phyloP scores from a whole-genome alignment of 495 filamentous ascomycete species.

The Saxispiralis lemnorum region DNA sequence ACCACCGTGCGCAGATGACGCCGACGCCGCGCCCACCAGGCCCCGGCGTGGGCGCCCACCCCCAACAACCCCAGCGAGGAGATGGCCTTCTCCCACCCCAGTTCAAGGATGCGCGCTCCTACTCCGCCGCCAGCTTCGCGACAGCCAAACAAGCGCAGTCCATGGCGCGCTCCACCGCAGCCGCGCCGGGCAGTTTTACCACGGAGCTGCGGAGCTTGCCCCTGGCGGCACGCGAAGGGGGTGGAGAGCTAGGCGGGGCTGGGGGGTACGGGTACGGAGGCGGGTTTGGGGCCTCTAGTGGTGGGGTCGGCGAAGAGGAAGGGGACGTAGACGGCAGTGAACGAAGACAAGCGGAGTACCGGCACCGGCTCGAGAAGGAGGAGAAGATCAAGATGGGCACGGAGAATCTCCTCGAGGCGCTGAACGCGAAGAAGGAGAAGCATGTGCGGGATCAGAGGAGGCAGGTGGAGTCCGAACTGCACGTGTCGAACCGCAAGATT shows the following conservation, averaged over 20 bases:
- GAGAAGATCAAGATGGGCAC: conserved; percentile 94
- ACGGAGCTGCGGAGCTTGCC: conserved; percentile 65
- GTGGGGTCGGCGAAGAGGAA: conserved; percentile 47
- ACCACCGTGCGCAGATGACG: conserved; percentile 20
- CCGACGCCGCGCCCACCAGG: conserved; percentile 10
- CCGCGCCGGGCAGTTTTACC: conserved; percentile 81
- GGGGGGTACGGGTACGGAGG: conserved; percentile 19
- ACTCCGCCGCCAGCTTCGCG: conserved; percentile 19
- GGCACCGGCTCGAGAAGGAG: conserved; percentile 76
- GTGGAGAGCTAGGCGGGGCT: conserved; percentile 49
- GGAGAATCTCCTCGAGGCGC: conserved; percentile 87
- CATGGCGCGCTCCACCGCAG: conserved; percentile 23
- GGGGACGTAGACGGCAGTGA: conserved; percentile 44
- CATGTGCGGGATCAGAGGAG: conserved; percentile 81
- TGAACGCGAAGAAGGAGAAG: conserved; percentile 88
- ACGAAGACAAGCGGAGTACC: conserved; percentile 52
- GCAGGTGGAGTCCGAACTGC: conserved; percentile 77
- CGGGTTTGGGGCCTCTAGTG: conserved; percentile 9
- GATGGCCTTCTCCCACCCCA: conserved; percentile 18
- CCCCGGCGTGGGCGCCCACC: conserved; percentile 17
- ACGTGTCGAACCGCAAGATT: conserved; percentile 76
- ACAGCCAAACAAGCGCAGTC: conserved; percentile 11
- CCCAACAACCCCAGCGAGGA: conserved; percentile 12
- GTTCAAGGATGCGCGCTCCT: conserved; percentile 25
- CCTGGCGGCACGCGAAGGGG: conserved; percentile 39